Conservation (phyloP, 306 rosid species). For the Fragaria nilgerrensis region DNA sequence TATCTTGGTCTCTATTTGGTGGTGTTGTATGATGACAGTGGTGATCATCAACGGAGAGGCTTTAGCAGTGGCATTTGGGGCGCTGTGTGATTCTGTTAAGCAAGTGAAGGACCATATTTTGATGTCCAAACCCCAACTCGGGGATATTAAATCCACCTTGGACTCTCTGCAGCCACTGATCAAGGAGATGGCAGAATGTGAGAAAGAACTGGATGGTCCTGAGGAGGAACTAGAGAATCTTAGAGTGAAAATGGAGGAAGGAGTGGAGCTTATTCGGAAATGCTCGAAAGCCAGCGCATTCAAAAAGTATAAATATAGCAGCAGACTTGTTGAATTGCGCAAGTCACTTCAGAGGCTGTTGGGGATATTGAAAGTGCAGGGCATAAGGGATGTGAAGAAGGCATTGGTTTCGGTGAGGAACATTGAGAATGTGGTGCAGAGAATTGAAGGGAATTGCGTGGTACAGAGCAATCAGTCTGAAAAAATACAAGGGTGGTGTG, state of each 20-base stretch:
- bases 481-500: slow-evolving; percentile 11
- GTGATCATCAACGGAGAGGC: not conserved
- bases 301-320: not conserved
- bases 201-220: not conserved
- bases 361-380: not conserved
- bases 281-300: not conserved
- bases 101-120: not conserved
- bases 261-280: not conserved
- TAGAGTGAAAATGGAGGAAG: not conserved
- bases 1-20: not conserved
- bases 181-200: not conserved
- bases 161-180: slow-evolving; percentile 1
- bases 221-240: not conserved
- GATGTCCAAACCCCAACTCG: not conserved
- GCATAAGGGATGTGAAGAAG: not conserved
- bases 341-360: not conserved
- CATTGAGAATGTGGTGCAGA: not conserved
- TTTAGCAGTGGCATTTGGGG: not conserved
- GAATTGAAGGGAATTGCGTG: slow-evolving; percentile 15
- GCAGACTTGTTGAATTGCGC: not conserved
- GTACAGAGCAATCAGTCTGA: not conserved
- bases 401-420: not conserved
- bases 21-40: not conserved
- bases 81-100: not conserved
- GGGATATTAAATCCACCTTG: not conserved